Conservation (phyloP, 129 eudicot species). For the Kitagawia praeruptora region DNA sequence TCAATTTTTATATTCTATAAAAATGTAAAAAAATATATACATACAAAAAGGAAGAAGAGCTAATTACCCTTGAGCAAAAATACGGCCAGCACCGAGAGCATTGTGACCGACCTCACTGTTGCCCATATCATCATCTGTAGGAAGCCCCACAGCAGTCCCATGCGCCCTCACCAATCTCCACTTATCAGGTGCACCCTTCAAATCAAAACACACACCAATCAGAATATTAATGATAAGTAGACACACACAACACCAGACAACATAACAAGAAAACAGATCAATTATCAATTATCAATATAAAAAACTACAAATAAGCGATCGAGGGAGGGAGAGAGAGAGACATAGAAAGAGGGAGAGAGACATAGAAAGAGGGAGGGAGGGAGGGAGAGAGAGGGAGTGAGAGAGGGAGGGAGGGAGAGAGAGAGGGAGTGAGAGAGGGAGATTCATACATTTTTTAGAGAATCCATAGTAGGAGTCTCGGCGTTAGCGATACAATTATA, state of each 20-base stretch:
- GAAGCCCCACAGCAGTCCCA: conserved; percentile 58
- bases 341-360: too few species aligned
- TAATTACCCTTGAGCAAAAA: conserved; percentile 56
- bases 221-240: not conserved
- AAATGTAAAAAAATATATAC: too few species aligned
- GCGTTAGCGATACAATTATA: conserved; percentile 52
- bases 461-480: conserved; percentile 57
- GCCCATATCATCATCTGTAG: conserved; percentile 67
- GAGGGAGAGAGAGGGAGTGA: not conserved
- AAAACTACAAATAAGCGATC: too few species aligned
- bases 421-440: not conserved
- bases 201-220: not conserved
- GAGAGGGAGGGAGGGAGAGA: not conserved
- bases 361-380: not conserved
- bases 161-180: conserved; percentile 65
- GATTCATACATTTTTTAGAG: conserved; percentile 33
- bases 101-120: conserved; percentile 71
- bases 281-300: not conserved
- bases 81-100: conserved; percentile 65
- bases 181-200: conserved; percentile 52
- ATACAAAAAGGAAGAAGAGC: too few species aligned
- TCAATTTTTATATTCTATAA: too few species aligned
- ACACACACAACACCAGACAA: not conserved
- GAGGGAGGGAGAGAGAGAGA: not conserved
- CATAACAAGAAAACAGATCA: not conserved